These are phyloP conservation scores for Trichosporon sp. DNA, from an alignment of 1,284 basidiomycete species.

Conservation along the genomic window DNA sequence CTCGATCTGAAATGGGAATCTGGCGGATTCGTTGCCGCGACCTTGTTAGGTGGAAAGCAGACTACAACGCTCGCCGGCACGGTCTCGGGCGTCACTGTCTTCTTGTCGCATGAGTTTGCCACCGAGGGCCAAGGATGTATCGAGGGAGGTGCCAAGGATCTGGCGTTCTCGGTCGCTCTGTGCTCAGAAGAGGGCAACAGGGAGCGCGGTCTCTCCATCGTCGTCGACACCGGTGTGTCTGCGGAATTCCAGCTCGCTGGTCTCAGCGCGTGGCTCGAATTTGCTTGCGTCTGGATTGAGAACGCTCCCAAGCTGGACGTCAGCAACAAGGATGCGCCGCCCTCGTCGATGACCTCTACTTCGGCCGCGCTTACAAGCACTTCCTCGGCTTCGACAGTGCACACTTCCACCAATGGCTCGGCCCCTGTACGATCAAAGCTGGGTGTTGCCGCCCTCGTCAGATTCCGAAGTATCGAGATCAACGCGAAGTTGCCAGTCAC, in stretches of 20 bases:
- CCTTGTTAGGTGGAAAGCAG: slow-evolving; percentile 63
- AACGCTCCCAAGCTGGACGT: slow-evolving; percentile 33
- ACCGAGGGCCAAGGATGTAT: slow-evolving; percentile 36
- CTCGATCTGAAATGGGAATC: slow-evolving; percentile 83
- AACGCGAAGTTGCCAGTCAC: slow-evolving; percentile 64
- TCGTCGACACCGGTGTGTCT: slow-evolving; percentile 37
- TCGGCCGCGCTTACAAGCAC: neutral
- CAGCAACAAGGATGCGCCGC: neutral
- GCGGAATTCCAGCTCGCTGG: slow-evolving; percentile 40
- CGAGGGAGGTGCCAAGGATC: slow-evolving; percentile 40
- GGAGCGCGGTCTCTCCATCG: slow-evolving; percentile 52
- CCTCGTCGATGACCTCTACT: neutral
- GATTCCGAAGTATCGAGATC: slow-evolving; percentile 64
- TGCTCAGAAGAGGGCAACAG: slow-evolving; percentile 13
- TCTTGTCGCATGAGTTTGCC: slow-evolving; percentile 63
- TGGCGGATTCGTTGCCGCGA: slow-evolving; percentile 74
- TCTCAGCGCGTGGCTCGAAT: slow-evolving; percentile 42
- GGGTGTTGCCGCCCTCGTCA: slow-evolving; percentile 54
- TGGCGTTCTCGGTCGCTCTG: slow-evolving; percentile 36
- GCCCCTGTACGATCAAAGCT: slow-evolving; percentile 14
- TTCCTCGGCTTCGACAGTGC: neutral
- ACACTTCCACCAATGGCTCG: neutral
- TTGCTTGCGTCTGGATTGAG: slow-evolving; percentile 42
- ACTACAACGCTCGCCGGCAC: slow-evolving; percentile 65
- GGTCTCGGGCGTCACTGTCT: slow-evolving; percentile 69